These are phyloP conservation scores for Aspergillus caelatus DNA, from an alignment of 2,329 filamentous ascomycete species.

Conservation along the genomic window DNA sequence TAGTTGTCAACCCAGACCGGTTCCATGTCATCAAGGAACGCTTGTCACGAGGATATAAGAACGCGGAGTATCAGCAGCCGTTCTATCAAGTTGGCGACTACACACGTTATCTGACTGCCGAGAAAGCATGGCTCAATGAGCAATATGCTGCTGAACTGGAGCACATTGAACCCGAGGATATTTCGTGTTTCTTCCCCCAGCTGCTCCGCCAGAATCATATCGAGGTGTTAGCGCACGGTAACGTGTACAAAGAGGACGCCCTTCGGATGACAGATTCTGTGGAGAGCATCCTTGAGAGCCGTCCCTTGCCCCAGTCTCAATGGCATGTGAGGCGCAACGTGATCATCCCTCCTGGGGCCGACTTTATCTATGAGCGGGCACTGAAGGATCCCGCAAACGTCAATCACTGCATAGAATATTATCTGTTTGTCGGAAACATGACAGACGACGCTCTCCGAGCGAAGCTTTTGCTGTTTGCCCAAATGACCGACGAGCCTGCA, in stretches of 20 bases:
- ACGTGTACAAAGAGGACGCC: constrained; percentile 91
- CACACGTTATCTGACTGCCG: constrained; percentile 76
- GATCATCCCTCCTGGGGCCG: constrained; percentile 75
- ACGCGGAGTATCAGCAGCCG: constrained; percentile 84
- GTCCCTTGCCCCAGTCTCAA: constrained; percentile 72
- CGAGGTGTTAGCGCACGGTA: constrained; percentile 86
- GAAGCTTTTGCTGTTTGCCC: constrained; percentile 78
- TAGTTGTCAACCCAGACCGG: constrained; percentile 81
- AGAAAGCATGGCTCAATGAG: constrained; percentile 77
- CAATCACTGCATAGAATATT: constrained; percentile 82
- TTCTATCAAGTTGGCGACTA: constrained; percentile 87
- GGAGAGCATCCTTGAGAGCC: constrained; percentile 74
- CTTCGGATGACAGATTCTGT: constrained; percentile 82
- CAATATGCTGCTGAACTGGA: constrained; percentile 78
- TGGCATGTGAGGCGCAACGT: constrained; percentile 79
- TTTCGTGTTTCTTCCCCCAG: constrained; percentile 77
- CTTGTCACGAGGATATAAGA: constrained; percentile 73
- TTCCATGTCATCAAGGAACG: constrained; percentile 93
- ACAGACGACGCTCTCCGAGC: constrained; percentile 71
- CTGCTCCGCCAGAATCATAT: constrained; percentile 82
- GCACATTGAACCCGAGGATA: constrained; percentile 71
- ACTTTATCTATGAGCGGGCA: constrained; percentile 79
- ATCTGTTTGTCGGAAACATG: constrained; percentile 70
- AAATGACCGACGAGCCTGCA: constrained; percentile 88
- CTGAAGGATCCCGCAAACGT: constrained; percentile 87